These are phyloP conservation scores for Torulaspora globosa DNA, from an alignment of 1,139 yeast genomes.

Conservation along the genomic window DNA sequence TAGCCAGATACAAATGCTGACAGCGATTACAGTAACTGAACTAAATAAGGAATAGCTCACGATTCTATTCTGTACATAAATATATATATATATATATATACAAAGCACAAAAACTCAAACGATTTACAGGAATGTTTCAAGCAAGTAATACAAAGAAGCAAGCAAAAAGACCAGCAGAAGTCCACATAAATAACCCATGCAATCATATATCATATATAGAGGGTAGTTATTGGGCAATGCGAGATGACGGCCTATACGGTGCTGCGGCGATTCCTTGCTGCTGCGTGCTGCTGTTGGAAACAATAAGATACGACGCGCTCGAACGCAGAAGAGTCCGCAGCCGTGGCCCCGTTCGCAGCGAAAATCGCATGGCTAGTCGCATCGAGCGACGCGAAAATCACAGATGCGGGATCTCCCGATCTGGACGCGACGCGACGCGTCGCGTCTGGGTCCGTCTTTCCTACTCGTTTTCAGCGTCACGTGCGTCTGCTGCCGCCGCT, in stretches of 20 bases:
- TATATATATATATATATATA: not conserved
- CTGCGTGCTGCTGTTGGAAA: not conserved
- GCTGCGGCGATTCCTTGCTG: not conserved
- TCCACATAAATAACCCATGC: not conserved
- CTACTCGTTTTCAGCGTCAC: not conserved
- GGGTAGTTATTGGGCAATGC: not conserved
- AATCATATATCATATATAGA: not conserved
- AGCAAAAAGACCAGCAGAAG: not conserved
- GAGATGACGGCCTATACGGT: not conserved
- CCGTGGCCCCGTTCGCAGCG: not conserved
- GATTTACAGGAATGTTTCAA: not conserved
- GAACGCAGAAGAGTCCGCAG: not conserved
- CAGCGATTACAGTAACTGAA: too few relatives aligned
- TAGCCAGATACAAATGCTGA: too few relatives aligned
- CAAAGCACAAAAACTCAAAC: not conserved
- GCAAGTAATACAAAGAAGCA: not conserved
- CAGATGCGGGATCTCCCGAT: not conserved
- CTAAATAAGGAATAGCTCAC: too few relatives aligned
- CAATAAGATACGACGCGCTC: slow-evolving; percentile 2
- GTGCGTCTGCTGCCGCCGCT: not conserved
- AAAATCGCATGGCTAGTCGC: slow-evolving; percentile 4
- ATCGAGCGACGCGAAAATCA: not conserved
- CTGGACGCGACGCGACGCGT: slow-evolving; percentile 1
- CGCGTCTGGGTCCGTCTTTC: not conserved
- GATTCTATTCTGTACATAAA: too few relatives aligned